These are phyloP conservation scores for Ustilago shanxiensis DNA, from an alignment of 1,284 basidiomycete genomes.

Conservation along the genomic window DNA sequence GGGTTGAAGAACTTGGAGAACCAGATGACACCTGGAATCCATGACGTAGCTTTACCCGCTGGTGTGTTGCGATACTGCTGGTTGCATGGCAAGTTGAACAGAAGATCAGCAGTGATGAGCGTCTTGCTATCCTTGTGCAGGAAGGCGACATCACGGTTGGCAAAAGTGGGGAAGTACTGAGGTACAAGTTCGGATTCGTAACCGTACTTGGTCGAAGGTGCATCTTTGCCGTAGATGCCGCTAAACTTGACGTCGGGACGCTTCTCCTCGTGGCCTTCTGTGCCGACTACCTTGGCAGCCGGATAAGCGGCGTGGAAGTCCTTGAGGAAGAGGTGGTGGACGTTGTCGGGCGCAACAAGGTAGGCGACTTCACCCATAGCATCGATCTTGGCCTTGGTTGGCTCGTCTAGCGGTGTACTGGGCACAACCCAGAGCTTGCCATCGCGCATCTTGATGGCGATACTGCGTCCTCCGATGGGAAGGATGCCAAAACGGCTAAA, in stretches of 20 bases:
- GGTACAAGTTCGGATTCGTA: conserved; percentile 56
- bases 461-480: conserved; percentile 69
- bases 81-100: conserved; percentile 87
- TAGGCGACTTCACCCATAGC: conserved; percentile 79
- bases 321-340: conserved; percentile 72
- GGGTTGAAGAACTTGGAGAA: conserved; percentile 52
- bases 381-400: conserved; percentile 79
- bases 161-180: conserved; percentile 81
- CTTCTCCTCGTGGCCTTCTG: conserved; percentile 71
- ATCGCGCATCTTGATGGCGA: conserved; percentile 81
- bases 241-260: conserved; percentile 71
- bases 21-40: conserved; percentile 58
- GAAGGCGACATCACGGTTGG: conserved; percentile 90
- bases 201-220: conserved; percentile 45
- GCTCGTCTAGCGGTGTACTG: conserved; percentile 80
- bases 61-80: conserved; percentile 76
- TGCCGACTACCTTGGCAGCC: conserved; percentile 71
- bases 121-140: conserved; percentile 83
- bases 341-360: conserved; percentile 73
- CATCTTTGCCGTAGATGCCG: conserved; percentile 61
- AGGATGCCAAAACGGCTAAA: conserved; percentile 68
- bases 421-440: conserved; percentile 82
- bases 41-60: conserved; percentile 40
- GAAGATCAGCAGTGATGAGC: conserved; percentile 86
- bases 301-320: conserved; percentile 60